A percentile compares a stretch with the other conserved stretches of the same genome.
phyloP scores from a whole-genome alignment of 2,329 filamentous ascomycete genomes.

The Coniochaeta sp. region DNA sequence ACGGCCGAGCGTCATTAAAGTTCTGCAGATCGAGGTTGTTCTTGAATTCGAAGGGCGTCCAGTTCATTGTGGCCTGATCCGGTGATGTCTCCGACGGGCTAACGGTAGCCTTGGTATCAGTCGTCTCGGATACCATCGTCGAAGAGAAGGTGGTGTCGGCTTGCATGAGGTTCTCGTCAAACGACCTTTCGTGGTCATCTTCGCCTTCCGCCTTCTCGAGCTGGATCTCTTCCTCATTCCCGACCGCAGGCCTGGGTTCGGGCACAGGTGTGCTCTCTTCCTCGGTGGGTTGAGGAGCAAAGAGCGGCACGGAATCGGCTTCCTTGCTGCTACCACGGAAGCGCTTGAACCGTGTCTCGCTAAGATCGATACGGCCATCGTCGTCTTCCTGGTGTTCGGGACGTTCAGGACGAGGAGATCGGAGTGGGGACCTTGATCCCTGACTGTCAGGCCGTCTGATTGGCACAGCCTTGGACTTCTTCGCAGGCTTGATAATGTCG shows the following conservation, averaged over 20 bases:
- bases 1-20: conserved; percentile 46
- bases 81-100: conserved; percentile 47
- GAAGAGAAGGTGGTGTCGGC: conserved; percentile 49
- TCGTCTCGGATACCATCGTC: conserved; percentile 41
- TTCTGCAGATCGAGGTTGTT: conserved; percentile 37
- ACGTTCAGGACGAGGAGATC: conserved; percentile 9
- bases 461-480: conserved; percentile 76
- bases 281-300: conserved; percentile 53
- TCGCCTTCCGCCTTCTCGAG: conserved; percentile 21
- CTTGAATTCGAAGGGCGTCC: conserved; percentile 56
- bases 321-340: conserved; percentile 58
- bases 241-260: conserved; percentile 12
- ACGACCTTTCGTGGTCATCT: conserved; percentile 20
- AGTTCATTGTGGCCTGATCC: conserved; percentile 41
- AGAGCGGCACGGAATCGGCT: conserved; percentile 67
- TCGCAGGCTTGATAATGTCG: conserved; percentile 58
- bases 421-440: conserved; percentile 16
- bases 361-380: conserved; percentile 58
- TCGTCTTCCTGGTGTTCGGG: conserved; percentile 43
- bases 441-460: conserved; percentile 62
- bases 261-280: conserved; percentile 20
- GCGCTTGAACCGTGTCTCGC: conserved; percentile 69
- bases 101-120: conserved; percentile 44
- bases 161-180: conserved; percentile 33
- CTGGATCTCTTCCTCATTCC: conserved; percentile 6